These are phyloP conservation scores for Boechera divaricarpa DNA, from an alignment of 345 rosid genomes.

Conservation along the genomic window DNA sequence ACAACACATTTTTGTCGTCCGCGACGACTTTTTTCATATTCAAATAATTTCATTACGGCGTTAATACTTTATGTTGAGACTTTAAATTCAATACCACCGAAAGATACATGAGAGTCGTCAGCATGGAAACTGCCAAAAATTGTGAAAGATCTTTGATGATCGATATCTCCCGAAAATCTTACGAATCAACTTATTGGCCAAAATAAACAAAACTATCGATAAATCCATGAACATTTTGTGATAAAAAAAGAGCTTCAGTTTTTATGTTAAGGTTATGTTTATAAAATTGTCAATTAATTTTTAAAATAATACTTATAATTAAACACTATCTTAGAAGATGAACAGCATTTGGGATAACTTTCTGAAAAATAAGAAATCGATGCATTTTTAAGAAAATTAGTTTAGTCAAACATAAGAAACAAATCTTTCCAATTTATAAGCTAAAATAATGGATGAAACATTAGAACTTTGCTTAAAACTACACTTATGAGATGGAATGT, in stretches of 20 bases:
- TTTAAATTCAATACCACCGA: neutral
- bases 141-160: neutral
- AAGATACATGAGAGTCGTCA: neutral
- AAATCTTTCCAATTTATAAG: no score
- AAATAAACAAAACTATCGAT: neutral
- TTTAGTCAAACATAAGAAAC: no score
- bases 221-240: neutral
- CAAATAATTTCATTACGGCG: neutral
- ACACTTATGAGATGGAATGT: neutral
- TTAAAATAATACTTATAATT: no score
- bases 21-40: slow-evolving; percentile 29
- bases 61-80: neutral
- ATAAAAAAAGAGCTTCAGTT: neutral
- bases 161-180: neutral
- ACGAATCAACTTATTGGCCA: neutral
- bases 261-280: neutral
- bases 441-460: no score
- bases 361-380: no score
- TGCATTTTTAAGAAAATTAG: no score
- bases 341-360: neutral
- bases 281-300: neutral
- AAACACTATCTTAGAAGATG: neutral
- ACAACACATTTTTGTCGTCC: slow-evolving; percentile 8
- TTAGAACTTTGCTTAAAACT: neutral
- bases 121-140: neutral